Base-by-base conservation (phyloP, 306 rosid species). In the Castanospermum australe region DNA sequence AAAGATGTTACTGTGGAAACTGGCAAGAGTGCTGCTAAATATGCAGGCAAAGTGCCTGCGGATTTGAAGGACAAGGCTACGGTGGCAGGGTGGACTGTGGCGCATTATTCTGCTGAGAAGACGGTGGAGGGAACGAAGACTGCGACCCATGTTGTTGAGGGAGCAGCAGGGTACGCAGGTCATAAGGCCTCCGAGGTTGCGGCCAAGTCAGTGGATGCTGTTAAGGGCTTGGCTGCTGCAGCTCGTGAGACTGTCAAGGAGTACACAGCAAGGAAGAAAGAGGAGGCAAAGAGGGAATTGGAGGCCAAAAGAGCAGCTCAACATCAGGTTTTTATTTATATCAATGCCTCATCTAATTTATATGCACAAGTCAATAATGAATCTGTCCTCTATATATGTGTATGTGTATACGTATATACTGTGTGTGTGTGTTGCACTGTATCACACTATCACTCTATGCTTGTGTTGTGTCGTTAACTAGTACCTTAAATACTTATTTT, bases 51-150 rank as follows among this genome's bases (percentile, higher is more conserved):
- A 30, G 74, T 76, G 11, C 92, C 92, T 0, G 87, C 13, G 20
- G 89, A 80, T 15, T 62, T 87, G 84, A 89, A 94, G 85, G 97
- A 92, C 42, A 90, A 74, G 79, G 91, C 86, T 0, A 36, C 74
- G 1, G 92, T 48, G 45, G 90, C 79, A 0, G 97, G 92, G 6
- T 92, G 97, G 97, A 81, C 85, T 1, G 92, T 90, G 2, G 96
- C 88, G 0, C 85, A 94, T 76, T 92, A 78, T 71, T 77, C 92
- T 0, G 38, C 94, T 0, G 92, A 88, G 81, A 45, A 56, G 21
- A 84, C 97, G 0, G 92, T 90, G 84, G 90, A 92, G 17, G 97
- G 96, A 17, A 87, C 94, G 0, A 89, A 79, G 70, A 78, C 68
- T 0, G 94, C 85, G 0, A 90, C 84, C 0, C 70, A 80, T 50